Conservation (phyloP, 2,329 filamentous ascomycete species). For the Fusarium sp. region DNA sequence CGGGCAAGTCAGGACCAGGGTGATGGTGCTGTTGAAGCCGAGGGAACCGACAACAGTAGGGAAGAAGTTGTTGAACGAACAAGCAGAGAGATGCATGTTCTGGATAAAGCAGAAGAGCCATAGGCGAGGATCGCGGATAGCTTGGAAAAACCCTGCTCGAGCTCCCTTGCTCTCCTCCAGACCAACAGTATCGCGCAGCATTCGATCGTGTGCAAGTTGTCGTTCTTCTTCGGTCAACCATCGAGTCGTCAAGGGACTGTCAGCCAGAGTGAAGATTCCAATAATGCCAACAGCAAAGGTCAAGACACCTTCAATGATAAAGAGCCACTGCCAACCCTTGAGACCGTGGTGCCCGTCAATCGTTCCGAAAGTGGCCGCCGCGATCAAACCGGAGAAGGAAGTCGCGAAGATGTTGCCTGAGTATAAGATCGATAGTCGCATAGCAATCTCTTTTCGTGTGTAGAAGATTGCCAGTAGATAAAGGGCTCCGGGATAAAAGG, state of each 20-base stretch:
- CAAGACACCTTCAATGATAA: constrained; percentile 45
- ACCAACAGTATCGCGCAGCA: constrained; percentile 44
- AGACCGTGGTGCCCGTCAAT: constrained; percentile 42
- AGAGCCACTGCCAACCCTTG: constrained; percentile 47
- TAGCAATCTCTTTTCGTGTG: constrained; percentile 48
- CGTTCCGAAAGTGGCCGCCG: constrained; percentile 51
- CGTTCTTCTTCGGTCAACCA: constrained; percentile 51
- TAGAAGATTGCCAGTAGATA: constrained; percentile 54
- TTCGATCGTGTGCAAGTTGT: constrained; percentile 54
- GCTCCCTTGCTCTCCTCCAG: constrained; percentile 50
- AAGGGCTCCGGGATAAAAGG: constrained; percentile 60
- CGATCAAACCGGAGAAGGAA: constrained; percentile 56
- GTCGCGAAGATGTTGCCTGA: constrained; percentile 46
- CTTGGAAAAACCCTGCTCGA: constrained; percentile 45
- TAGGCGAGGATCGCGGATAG: constrained; percentile 41
- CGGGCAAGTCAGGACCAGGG: constrained; percentile 56
- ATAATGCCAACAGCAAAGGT: constrained; percentile 44
- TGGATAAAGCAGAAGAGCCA: constrained; percentile 49
- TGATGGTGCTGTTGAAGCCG: constrained; percentile 49
- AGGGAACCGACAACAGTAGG: constrained; percentile 47
- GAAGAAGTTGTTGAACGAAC: constrained; percentile 45
- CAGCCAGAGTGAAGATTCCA: constrained; percentile 48
- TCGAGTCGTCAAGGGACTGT: constrained; percentile 50
- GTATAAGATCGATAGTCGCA: constrained; percentile 45
- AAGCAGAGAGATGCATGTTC: constrained; percentile 50